Evolutionary conservation across 2,329 filamentous ascomycete genomes (phyloP), one percentile per base, ranked within the genome.

Genomic region (Torrubiella hemipterigena): DNA sequence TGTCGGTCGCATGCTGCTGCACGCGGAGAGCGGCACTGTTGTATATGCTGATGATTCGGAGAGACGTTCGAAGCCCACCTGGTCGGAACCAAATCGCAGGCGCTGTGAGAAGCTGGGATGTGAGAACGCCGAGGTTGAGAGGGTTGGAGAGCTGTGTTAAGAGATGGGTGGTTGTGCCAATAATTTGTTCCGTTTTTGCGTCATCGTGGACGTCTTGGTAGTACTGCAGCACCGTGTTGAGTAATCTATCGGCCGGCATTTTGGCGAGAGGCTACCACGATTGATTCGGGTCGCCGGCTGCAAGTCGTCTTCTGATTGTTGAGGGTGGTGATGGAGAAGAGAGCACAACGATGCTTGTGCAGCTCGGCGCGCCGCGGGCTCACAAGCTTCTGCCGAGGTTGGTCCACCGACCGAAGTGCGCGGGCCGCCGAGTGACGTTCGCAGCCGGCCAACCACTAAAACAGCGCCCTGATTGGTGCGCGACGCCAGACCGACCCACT

Each of bases 91-190:
- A 87, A 52, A 86, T 65, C 7, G 80, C 77, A 4, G 78, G 79
- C 0, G 81, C 77, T 2, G 69, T 71, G 27, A 86, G 67, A 6
- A 85, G 65, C 41, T 86, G 79, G 17, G 77, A 77, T 1, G 79
- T 81, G 32, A 86, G 65, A 10, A 86, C 64, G 24, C 74, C 72
- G 45, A 85, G 65, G 51, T 87, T 87, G 34, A 82, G 67, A 11
- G 80, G 80, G 47, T 86, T 86, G 38, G 73, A 74, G 31, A 86
- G 71, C 29, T 70, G 71, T 12, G 75, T 70, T 33, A 87, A 65
- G 18, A 86, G 69, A 23, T 74, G 70, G 13, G 72, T 67, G 12
- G 79, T 81, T 27, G 76, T 79, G 39, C 69, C 74, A 46, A 81
- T 61, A 43, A 77, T 65, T 49, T 71, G 67, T 39, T 71, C 61